Conservation (phyloP, 768 basidiomycete species). For the Russula olivacea region DNA sequence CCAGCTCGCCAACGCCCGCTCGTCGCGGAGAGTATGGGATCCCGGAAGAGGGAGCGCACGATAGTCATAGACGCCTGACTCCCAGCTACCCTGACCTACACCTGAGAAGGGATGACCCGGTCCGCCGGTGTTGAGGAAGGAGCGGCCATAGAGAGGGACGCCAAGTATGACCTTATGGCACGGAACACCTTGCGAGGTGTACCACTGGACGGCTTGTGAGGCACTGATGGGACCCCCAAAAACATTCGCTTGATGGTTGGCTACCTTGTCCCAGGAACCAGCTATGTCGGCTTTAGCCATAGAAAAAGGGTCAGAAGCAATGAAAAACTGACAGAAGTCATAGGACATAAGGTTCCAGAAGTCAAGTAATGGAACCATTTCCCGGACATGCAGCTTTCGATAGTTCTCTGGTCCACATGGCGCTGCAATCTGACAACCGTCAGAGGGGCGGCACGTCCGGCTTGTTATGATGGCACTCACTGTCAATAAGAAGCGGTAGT, state of each 20-base stretch:
- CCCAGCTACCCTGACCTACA: conserved; percentile 86
- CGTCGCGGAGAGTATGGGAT: conserved; percentile 59
- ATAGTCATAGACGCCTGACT: conserved; percentile 88
- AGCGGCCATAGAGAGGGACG: conserved; percentile 89
- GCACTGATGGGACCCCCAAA: conserved; percentile 62
- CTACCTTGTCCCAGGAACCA: conserved; percentile 66
- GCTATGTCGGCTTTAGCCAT: conserved; percentile 36
- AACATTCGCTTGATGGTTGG: conserved; percentile 84
- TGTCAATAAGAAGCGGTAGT: conserved; percentile 66
- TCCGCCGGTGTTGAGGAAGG: conserved; percentile 80
- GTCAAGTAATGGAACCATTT: conserved; percentile 85
- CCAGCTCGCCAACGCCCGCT: conserved; percentile 70
- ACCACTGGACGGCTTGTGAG: conserved; percentile 62
- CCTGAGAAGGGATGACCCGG: conserved; percentile 77
- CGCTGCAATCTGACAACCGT: conserved; percentile 64
- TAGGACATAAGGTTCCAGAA: conserved; percentile 99
- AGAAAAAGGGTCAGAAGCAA: conserved; percentile 5
- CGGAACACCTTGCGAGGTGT: conserved; percentile 61
- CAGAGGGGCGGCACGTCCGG: conserved; percentile 6
- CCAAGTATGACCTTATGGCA: conserved; percentile 83
- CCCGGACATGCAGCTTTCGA: conserved; percentile 64
- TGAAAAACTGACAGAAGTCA: conserved; percentile 56
- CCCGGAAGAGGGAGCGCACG: conserved; percentile 78
- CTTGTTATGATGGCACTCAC: conserved; percentile 39
- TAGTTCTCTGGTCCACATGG: conserved; percentile 90